These are phyloP conservation scores for Planoprotostelium fungivorum DNA, from an alignment of 78 protist genomes.

Conservation along the genomic window DNA sequence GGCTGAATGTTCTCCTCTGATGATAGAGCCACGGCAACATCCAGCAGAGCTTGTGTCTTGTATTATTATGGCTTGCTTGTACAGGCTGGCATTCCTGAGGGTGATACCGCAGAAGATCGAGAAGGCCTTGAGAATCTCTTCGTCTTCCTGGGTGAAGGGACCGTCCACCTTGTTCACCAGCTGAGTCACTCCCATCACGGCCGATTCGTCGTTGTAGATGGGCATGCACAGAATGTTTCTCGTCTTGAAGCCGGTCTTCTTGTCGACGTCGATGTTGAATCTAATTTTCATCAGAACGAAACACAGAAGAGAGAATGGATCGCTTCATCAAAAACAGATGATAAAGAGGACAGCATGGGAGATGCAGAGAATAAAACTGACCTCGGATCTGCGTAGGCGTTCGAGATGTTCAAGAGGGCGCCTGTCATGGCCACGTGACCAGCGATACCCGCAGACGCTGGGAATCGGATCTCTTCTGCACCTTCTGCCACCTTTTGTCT, in stretches of 20 bases:
- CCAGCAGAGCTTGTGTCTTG: constrained; percentile 2
- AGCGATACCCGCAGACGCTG: constrained; percentile 3
- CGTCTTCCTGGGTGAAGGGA: constrained; percentile 13
- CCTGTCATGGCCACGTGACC: constrained; percentile 31
- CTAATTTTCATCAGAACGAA: too few species aligned
- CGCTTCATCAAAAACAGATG: too few species aligned
- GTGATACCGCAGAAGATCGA: constrained; percentile 17
- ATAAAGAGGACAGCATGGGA: too few species aligned
- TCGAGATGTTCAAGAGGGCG: not conserved
- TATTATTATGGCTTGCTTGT: constrained; percentile 5
- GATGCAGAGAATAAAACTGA: too few species aligned
- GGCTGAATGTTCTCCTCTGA: constrained; percentile 6
- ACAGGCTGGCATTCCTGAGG: constrained; percentile 6
- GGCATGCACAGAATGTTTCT: constrained; percentile 23
- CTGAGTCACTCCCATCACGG: constrained; percentile 32
- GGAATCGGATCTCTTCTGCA: constrained; percentile 4
- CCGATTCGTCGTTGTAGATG: constrained; percentile 1
- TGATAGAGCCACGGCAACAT: constrained; percentile 4
- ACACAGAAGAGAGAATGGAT: too few species aligned
- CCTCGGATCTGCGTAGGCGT: constrained; percentile 25
- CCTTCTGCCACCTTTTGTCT: constrained; percentile 16
- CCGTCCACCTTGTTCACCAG: constrained; percentile 16
- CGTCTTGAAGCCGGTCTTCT: constrained; percentile 5
- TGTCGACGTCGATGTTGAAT: constrained; percentile 30
- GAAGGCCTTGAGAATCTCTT: constrained; percentile 19